Base-by-base conservation (phyloP, 176 grass and related monocot genomes). In the Rhipidocladum racemiflorum region DNA sequence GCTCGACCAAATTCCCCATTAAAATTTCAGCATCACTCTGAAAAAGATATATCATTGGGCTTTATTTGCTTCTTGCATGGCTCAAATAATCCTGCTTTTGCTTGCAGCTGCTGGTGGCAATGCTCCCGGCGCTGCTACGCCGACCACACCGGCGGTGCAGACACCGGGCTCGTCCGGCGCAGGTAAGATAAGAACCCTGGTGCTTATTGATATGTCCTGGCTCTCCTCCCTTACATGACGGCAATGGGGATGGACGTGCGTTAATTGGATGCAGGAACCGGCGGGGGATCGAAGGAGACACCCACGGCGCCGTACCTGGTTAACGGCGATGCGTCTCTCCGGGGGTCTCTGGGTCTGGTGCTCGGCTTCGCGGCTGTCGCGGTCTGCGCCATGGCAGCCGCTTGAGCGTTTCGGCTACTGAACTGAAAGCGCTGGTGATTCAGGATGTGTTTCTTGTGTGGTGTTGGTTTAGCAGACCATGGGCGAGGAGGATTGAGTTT, bases 261-360 rank as follows among this genome's bases (percentile, higher is more conserved):
- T 38, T 21, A 14, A 45, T 18, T 65, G 6, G 25, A 18, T 50
- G 83, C 84, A 87, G 77, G 70, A 35, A 27, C 70, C 36, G 48
- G 49, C 46, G 11, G 0, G 21, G 88, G 65, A 45, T 89, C 83
- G 18, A 86, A 89, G 88, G 1, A n/a, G 56, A 86, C 83, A 16
- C 87, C 87, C 14, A 62, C 63, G 5, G 16, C 70, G n/a, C 45
- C 85, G 17, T 48, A 59, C 72, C 27, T 86, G 13, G 27, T 14
- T 7, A 85, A 80, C 65, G 88, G 83, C n/a, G 83, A 23, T 17
- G 67, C 78, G 71, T 57, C 83, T 7, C 30, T 86, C 83, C 83
- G 24, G 0, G 83, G 56, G 7, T 0, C 65, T 11, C 56, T 9
- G 16, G 53, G 65, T 20, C 29, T 86, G 65, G 65, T 57, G 71